Conservation (phyloP, 2,329 filamentous ascomycete genomes). For the Cyclaneusma minus region DNA sequence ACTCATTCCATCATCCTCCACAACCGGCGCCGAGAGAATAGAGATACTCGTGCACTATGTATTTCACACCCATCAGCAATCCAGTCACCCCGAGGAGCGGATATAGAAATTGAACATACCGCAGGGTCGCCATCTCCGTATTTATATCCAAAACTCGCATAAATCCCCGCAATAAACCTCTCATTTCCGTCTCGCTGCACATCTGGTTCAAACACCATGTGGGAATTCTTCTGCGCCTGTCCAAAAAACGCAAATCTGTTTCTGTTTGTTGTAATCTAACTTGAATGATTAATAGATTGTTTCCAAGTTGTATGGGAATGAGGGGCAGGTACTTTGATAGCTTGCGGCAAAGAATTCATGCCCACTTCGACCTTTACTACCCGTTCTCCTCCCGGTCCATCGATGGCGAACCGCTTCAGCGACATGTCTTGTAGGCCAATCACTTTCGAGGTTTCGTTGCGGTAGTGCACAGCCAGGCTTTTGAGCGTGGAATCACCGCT, state of each 20-base stretch:
- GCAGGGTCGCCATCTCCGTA: too few relatives aligned
- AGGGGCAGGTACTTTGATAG: conserved; percentile 7
- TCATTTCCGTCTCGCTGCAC: background rate
- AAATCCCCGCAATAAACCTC: conserved; percentile 6
- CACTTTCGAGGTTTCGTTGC: conserved; percentile 1
- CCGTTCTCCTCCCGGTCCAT: conserved; percentile 5
- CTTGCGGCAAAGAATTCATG: conserved; percentile 6
- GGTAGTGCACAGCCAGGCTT: conserved; percentile 3
- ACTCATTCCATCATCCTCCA: too few relatives aligned
- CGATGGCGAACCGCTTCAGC: conserved; percentile 4
- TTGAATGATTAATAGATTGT: too few relatives aligned
- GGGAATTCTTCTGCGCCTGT: conserved; percentile 5
- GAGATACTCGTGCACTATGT: too few relatives aligned
- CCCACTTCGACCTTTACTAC: conserved; percentile 6
- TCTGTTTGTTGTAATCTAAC: conserved; percentile 6
- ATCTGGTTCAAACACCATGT: conserved; percentile 2
- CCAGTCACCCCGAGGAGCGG: too few relatives aligned
- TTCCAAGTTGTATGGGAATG: too few relatives aligned
- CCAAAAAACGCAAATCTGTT: conserved; percentile 6
- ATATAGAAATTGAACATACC: too few relatives aligned
- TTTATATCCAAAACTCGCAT: conserved; percentile 5
- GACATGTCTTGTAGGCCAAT: conserved; percentile 1
- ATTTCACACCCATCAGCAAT: too few relatives aligned
- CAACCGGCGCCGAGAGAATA: too few relatives aligned
- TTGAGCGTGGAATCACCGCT: conserved; percentile 3